These are phyloP conservation scores for Exutisphaerella laricina DNA, from an alignment of 2,329 filamentous ascomycete genomes.

Conservation along the genomic window DNA sequence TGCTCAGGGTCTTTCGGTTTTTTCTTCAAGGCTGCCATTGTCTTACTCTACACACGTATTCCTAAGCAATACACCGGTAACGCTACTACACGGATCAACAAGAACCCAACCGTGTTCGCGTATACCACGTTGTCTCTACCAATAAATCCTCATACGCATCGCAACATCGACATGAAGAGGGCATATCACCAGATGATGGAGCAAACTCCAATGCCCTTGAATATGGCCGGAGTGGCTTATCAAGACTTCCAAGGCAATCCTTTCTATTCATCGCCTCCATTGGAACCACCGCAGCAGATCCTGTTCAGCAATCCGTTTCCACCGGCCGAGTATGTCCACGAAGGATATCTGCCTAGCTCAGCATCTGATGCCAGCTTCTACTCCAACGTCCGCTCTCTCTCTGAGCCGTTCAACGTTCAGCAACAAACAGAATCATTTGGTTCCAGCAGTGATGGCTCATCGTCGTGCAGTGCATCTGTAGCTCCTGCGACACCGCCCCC, in stretches of 20 bases:
- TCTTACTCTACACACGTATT: constrained; percentile 1
- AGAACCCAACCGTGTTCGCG: constrained; percentile 8
- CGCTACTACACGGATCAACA: constrained; percentile 5
- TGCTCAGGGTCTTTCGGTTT: constrained; percentile 10
- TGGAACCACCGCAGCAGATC: constrained; percentile 15
- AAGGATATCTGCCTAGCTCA: constrained; percentile 16
- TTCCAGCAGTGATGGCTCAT: constrained; percentile 15
- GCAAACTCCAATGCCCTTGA: constrained; percentile 9
- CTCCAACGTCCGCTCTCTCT: constrained; percentile 14
- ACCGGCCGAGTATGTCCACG: constrained; percentile 15
- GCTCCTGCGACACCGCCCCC: constrained; percentile 19
- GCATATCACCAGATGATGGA: constrained; percentile 19
- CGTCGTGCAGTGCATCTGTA: constrained; percentile 20
- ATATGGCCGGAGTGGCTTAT: constrained; percentile 19
- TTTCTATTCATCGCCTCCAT: constrained; percentile 19
- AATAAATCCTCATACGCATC: constrained; percentile 8
- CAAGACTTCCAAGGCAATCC: constrained; percentile 15
- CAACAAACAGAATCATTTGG: constrained; percentile 15
- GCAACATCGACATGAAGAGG: constrained; percentile 15
- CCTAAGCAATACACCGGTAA: constrained; percentile 9
- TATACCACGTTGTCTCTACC: not conserved
- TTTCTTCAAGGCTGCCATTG: constrained; percentile 7
- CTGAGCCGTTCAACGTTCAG: constrained; percentile 17
- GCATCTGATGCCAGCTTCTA: constrained; percentile 15
- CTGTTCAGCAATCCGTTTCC: constrained; percentile 22